Base-by-base conservation (phyloP, 257 asterid genomes). In the Fraxinus quadrangulata region DNA sequence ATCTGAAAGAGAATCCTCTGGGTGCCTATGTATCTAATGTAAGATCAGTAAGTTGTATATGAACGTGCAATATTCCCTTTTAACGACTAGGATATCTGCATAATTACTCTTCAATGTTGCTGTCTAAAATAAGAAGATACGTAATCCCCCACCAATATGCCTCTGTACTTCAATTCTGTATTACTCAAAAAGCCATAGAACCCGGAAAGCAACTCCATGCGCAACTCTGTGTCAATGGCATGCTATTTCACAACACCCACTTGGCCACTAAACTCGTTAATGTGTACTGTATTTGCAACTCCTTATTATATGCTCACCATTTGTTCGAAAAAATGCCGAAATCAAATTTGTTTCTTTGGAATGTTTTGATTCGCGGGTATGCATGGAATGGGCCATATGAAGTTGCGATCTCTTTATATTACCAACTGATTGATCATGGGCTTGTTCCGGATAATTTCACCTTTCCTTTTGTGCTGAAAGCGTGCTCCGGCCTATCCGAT, bases 201-300 rank as follows among this genome's bases (percentile, higher is more conserved):
- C 90, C 88, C 16, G 95, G 92, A 24, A 90, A 87, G 34, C 91
- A 90, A 67, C 80, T 90, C 74, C 95, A 90, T 17, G 92, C 87
- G 7, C 88, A 68, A 13, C 75, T 88, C 8, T 85, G 77, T 79
- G 37, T 82, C 31, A 85, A 73, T 33, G 92, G 91, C 33, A 14
- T 40, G 23, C 72, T 79, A 56, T 75, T 82, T 9, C 72, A 73
- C 59, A 76, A 83, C 74, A 75, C 82, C 14, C 66, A 80, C 65
- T 75, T 90, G 70, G 91, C 89, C 26, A 88, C 92, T 56, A 89
- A 90, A 51, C 88, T 90, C 39, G 89, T 90, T 6, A 87, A 84
- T 68, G 71, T 90, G 0, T 90, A 88, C 63, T 66, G 82, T 21
- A 79, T 85, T 21, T 88, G 91, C 80, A 82, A 59, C 80, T 72